Base-by-base conservation (phyloP, 2,329 filamentous ascomycete genomes). In the Chaetomiaceae sp. region DNA sequence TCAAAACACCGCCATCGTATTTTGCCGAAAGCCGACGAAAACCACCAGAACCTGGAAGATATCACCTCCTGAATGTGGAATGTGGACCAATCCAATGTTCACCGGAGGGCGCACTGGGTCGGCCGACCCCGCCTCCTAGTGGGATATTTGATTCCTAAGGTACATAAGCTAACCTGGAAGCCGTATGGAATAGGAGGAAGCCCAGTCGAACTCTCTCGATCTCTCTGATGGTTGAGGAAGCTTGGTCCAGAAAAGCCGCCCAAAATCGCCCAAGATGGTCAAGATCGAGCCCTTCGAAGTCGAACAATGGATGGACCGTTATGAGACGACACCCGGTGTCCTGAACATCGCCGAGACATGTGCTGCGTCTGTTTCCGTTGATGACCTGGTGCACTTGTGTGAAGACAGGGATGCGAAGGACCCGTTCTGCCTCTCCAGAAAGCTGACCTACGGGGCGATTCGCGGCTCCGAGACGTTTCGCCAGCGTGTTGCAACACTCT, bases 301-400 rank as follows among this genome's bases (percentile, higher is more conserved):
- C 8, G 89, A 95, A 71, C 69, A 82, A 68, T 86, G 82, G 82
- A 84, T 85, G 80, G 78, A 83, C 67, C 69, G 73, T 50, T 81
- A 82, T 58, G 79, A 84, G 65, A 73, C 62, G 8, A 81, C 75
- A 2, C 76, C 78, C 0, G 75, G 73, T 5, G 76, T 79, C 2
- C 65, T 84, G 67, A 91, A 95, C 67, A 79, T 92, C 44, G 86
- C 87, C 53, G 88, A 92, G 69, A 92, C 88, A 1, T 92, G 88
- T 65, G 86, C 82, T 51, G 82, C 85, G 2, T 89, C 86, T 3
- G 75, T 92, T 20, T 90, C 87, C 0, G 72, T 92, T 54, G 76
- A 86, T 21, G 80, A 90, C 43, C 75, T 92, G 3, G 71, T 76
- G 9, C 68, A 69, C 0, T 69, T 92, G 23, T 83, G 73, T 53